Base-by-base conservation (phyloP, 192 early-diverging fungal genomes). In the Rhizophagus sp. region DNA sequence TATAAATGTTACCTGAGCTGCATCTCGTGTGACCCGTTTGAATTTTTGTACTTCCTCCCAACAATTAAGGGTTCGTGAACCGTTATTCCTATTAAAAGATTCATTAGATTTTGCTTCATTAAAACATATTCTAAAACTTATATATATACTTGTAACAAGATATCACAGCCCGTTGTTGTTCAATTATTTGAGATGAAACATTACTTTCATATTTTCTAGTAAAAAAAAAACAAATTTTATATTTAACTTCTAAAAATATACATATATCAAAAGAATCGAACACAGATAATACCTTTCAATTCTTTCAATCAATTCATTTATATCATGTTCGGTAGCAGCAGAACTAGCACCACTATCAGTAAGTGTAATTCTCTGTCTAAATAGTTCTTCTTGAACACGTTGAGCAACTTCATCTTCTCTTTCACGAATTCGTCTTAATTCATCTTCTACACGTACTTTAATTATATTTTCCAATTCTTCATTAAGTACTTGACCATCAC, bases 111-210 rank as follows among this genome's bases (percentile, higher is more conserved):
- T 27, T 3, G 8, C 11, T 27, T 65, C 12, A 30, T 65, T 27
- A 27, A 25, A 36, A 65, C 24, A 27, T 27, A 65, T 4, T 27
- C 6, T 33, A 12, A 30, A 65, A 30, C 8, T 36, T 27, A 7
- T 27, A 65, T 27, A 27, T 27, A 36, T 62, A 75, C 73, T 39
- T 57, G 34, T 75, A 75, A 52, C 73, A 75, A 61, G 47, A 33
- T 13, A 75, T 75, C 3, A 75, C 49, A 30, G 73, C 73, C 30
- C 49, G 49, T 75, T 62, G 73, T 52, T 75, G 73, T 75, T 75
- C 73, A 22, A 62, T 62, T 61, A 75, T 19, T 27, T 62, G 52
- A 8, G 49, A 9, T 61, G 27, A 52, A 75, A 50, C 41, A 50
- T 33, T 75, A 75, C 62, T 61, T 52, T 75, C 30, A 57, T 75